Evolutionary conservation across 345 rosid species (phyloP).

Genomic region (Lumnitzera littorea): DNA sequence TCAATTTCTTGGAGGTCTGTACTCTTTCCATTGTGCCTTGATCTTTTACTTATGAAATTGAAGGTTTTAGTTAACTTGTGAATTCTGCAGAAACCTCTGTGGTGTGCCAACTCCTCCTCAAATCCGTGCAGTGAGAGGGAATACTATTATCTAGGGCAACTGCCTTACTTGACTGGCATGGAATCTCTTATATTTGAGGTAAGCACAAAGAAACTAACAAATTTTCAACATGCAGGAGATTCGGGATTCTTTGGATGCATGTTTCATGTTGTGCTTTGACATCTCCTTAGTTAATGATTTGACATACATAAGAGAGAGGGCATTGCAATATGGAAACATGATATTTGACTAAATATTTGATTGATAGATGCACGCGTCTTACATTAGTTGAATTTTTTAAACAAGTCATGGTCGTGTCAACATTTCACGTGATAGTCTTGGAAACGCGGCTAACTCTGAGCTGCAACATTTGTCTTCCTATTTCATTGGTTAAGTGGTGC

Average conservation of each 20-base stretch:
- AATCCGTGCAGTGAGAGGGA: slow-evolving; percentile 66
- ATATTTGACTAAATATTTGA: too few species aligned
- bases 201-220: slow-evolving; percentile 6
- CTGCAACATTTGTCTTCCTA: too few species aligned
- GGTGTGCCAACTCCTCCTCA: slow-evolving; percentile 47
- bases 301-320: too few species aligned
- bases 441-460: too few species aligned
- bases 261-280: background rate
- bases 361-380: too few species aligned
- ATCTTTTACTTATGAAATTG: background rate
- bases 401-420: too few species aligned
- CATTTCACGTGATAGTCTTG: too few species aligned
- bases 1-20: slow-evolving; percentile 87
- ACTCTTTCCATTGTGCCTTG: background rate
- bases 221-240: background rate
- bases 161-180: slow-evolving; percentile 68
- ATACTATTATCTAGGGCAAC: slow-evolving; percentile 75
- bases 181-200: slow-evolving; percentile 84
- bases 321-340: too few species aligned
- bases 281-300: background rate
- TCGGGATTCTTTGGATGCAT: background rate
- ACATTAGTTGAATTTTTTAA: too few species aligned
- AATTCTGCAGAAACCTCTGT: slow-evolving; percentile 69
- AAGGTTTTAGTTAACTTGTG: slow-evolving; percentile 4
- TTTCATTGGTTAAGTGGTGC: too few species aligned